phyloP scores from a whole-genome alignment of 306 rosid species.

The Cicer arietinum region DNA sequence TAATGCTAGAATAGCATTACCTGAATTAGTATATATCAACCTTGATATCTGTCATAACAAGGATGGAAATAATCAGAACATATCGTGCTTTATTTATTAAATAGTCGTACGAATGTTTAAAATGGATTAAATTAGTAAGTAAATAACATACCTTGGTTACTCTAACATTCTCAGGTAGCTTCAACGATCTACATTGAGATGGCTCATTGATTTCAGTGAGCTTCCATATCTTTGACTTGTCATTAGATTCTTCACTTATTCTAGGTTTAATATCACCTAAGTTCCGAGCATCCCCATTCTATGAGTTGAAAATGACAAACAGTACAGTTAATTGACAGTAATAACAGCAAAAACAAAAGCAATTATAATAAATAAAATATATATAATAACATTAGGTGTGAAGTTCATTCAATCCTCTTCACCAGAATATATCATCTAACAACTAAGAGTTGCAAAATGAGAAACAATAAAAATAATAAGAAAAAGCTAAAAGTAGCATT shows the following conservation, averaged over 20 bases:
- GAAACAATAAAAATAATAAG: slow-evolving; percentile 4
- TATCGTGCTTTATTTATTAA: background rate
- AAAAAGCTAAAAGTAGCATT: background rate
- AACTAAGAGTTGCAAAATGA: slow-evolving; percentile 27
- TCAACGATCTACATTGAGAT: slow-evolving; percentile 87
- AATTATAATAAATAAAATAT: slow-evolving; percentile 35
- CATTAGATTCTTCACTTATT: slow-evolving; percentile 89
- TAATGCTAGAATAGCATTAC: slow-evolving; percentile 85
- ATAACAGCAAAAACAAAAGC: background rate
- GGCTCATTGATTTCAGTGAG: slow-evolving; percentile 90
- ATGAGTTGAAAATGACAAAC: slow-evolving; percentile 41
- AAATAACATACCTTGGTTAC: slow-evolving; percentile 68
- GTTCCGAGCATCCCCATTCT: slow-evolving; percentile 90
- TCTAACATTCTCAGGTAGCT: slow-evolving; percentile 83
- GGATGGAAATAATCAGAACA: slow-evolving; percentile 38
- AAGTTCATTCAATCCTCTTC: slow-evolving; percentile 21
- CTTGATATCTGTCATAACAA: slow-evolving; percentile 80
- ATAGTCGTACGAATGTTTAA: slow-evolving; percentile 15
- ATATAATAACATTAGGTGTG: slow-evolving; percentile 5
- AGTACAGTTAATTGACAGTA: slow-evolving; percentile 9
- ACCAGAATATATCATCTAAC: background rate
- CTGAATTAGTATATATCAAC: slow-evolving; percentile 92
- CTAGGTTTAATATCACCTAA: slow-evolving; percentile 95
- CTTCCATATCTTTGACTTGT: slow-evolving; percentile 98
- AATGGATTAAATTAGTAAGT: slow-evolving; percentile 6